Evolutionary conservation across 2,329 filamentous ascomycete genomes (phyloP).

Genomic region (Arachnomyces sp.): DNA sequence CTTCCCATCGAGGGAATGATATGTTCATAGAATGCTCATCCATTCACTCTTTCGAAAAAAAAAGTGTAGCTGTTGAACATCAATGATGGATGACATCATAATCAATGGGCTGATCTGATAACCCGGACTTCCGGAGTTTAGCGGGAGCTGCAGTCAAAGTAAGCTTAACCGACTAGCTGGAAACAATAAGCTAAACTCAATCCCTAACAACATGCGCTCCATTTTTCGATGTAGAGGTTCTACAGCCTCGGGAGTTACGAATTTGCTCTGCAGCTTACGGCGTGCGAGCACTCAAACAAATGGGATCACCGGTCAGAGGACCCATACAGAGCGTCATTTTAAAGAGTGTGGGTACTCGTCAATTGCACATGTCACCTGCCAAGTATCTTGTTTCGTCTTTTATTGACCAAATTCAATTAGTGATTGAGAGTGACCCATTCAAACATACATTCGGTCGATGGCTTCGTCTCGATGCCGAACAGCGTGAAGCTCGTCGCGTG

Average conservation of each 20-base stretch:
- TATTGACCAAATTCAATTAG: background rate
- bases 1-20: too few relatives aligned
- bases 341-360: slow-evolving; percentile 2
- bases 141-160: too few relatives aligned
- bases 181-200: too few relatives aligned
- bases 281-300: background rate
- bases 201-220: background rate
- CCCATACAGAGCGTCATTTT: background rate
- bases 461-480: slow-evolving; percentile 28
- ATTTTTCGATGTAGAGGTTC: background rate
- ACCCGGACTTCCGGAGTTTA: too few relatives aligned
- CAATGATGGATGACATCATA: too few relatives aligned
- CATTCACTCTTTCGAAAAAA: too few relatives aligned
- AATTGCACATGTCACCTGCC: too few relatives aligned
- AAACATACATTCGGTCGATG: slow-evolving; percentile 27
- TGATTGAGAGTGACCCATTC: slow-evolving; percentile 3
- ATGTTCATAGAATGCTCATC: too few relatives aligned
- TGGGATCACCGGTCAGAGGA: background rate
- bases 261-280: background rate
- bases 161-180: too few relatives aligned
- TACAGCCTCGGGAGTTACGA: background rate
- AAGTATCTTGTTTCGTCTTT: background rate
- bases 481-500: slow-evolving; percentile 28
- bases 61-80: too few relatives aligned
- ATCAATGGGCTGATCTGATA: too few relatives aligned